Base-by-base conservation (phyloP, 305 asterid genomes). In the Fraxinus angustifolia region DNA sequence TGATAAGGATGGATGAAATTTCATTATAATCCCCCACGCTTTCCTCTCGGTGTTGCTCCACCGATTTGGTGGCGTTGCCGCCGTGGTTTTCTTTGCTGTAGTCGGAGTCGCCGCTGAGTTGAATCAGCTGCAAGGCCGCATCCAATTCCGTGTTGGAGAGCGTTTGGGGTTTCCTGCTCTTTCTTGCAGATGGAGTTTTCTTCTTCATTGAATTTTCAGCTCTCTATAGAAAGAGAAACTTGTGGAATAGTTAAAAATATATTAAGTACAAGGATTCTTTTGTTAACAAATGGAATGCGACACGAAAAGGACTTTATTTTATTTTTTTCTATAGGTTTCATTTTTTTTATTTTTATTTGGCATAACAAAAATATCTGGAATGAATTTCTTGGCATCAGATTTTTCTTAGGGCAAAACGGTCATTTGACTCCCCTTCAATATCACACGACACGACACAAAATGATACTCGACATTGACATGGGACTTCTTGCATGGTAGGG, bases 101-200 rank as follows among this genome's bases (percentile, higher is more conserved):
- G 8, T 48, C 84, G 14, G 93, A 88, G 86, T 91, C 94, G 82
- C 95, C 92, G 91, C 95, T 93, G 77, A 93, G 95, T 81, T 93
- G 97, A 85, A 91, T 91, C 45, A 92, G 88, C 86, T 86, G 95
- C 77, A 91, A 48, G 8, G 93, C 97, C 50, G 93, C 97, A 82
- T 91, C 92, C 80, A 93, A 81, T 82, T 93, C 97, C 30, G 92
- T 89, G 17, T 79, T 84, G 48, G 85, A 73, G 26, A 48, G 77
- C 84, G 74, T 71, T 68, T 56, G 84, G 75, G 67, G 38, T 80
- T 78, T 79, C 16, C 48, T 48, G 58, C 58, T 45, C 17, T 45
- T 45, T 45, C 58, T 73, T 75, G 58, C 72, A 30, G 58, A 78
- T 33, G 26, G 14, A 16, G 88, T 77, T 82, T 82, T 84, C 81